phyloP scores from a whole-genome alignment of 129 eudicot species.

The Ambrosia trifida region DNA sequence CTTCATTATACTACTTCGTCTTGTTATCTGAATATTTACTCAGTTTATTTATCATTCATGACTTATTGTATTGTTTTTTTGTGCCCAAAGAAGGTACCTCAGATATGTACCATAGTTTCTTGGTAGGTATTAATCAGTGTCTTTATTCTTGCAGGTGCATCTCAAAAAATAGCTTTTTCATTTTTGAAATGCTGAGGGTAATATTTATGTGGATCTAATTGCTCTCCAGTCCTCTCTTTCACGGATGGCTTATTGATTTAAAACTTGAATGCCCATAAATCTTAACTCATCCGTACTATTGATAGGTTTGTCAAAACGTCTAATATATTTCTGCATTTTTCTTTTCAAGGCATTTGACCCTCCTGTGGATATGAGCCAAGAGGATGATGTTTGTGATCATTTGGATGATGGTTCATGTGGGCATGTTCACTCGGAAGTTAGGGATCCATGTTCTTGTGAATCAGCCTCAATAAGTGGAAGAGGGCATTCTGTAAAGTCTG shows the following conservation, averaged over 20 bases:
- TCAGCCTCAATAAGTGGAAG: slow-evolving; percentile 45
- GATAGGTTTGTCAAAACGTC: neutral
- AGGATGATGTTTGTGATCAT: slow-evolving; percentile 46
- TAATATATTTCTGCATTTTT: slow-evolving; percentile 8
- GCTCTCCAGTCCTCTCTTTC: slow-evolving; percentile 9
- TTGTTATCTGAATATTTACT: neutral
- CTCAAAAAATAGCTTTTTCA: slow-evolving; percentile 60
- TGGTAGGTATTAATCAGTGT: slow-evolving; percentile 20
- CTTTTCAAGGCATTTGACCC: slow-evolving; percentile 86
- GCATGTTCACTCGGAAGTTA: slow-evolving; percentile 38
- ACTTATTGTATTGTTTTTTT: neutral
- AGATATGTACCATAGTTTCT: slow-evolving; percentile 11
- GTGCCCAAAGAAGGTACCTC: neutral
- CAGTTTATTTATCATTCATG: neutral
- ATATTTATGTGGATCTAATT: neutral
- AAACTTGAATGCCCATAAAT: neutral
- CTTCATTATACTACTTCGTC: neutral
- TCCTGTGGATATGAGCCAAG: slow-evolving; percentile 87
- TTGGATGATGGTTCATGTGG: slow-evolving; percentile 41
- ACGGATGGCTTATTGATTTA: neutral
- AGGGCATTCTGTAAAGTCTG: slow-evolving; percentile 27
- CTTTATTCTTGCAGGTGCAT: slow-evolving; percentile 66
- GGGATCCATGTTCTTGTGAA: slow-evolving; percentile 39
- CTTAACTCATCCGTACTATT: neutral
- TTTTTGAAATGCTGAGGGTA: slow-evolving; percentile 89